Base-by-base conservation (phyloP, 495 filamentous ascomycete genomes). In the Penicilliopsis zonata region DNA sequence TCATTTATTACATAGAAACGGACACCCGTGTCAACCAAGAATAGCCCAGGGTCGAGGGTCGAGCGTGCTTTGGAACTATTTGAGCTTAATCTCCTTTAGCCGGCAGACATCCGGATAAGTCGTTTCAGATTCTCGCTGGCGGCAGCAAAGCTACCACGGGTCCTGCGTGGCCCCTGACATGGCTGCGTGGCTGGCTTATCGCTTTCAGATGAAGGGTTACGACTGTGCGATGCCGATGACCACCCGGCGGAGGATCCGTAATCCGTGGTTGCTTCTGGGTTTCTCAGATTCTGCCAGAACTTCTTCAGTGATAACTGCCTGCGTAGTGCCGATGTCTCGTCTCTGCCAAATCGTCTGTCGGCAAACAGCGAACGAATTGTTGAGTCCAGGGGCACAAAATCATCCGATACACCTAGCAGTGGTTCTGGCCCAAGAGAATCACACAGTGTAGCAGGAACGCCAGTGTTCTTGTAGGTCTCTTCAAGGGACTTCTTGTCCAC, bases 341-440 rank as follows among this genome's bases (percentile, higher is more conserved):
- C 38, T 22, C 23, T 34, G 2, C 33, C 18, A 25, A 20, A 33
- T 4, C 32, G 31, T 21, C 47, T 23, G 5, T 33, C 27, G 10
- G 48, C 35, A 24, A 52, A 22, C 9, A 52, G 34, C 6, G 31
- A 31, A 16, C 41, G 38, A 13, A 52, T 25, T 8, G 41, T 45
- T 10, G 42, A 47, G 28, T 52, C 44, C 1, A 47, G 37, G 1
- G 42, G 44, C 9, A 46, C 31, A 36, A 38, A 48, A 14, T 48
- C 48, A n/a, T n/a, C n/a, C n/a, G n/a, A n/a, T n/a, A n/a, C n/a
- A n/a, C n/a, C n/a, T n/a, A n/a, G n/a, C n/a, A n/a, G n/a, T n/a
- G n/a, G n/a, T n/a, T n/a, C n/a, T n/a, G n/a, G n/a, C n/a, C n/a
- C n/a, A n/a, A n/a, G n/a, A n/a, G n/a, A n/a, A n/a, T n/a, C 40